A percentile compares a stretch with the other conserved stretches of the same genome.
These are phyloP conservation scores for Gomphus bonarii DNA, from an alignment of 1,284 basidiomycete species.

Conservation along the genomic window DNA sequence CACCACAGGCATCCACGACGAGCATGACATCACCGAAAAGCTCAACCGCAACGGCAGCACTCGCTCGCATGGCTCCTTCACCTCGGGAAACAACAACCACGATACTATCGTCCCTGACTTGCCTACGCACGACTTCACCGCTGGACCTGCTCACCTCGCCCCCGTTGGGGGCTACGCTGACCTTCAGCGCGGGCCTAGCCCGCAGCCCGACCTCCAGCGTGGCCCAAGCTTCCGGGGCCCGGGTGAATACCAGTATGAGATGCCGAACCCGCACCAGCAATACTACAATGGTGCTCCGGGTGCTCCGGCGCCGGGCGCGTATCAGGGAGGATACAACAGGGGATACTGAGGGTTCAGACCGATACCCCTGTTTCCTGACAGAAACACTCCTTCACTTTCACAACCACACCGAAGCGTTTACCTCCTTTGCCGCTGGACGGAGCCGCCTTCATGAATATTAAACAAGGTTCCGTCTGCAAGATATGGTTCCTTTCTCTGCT, in stretches of 20 bases:
- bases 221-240: background rate
- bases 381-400: background rate
- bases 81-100: slow-evolving; percentile 41
- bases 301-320: background rate
- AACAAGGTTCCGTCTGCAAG: background rate
- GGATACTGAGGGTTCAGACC: background rate
- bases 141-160: slow-evolving; percentile 44
- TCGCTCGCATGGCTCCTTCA: slow-evolving; percentile 52
- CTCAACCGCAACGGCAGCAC: slow-evolving; percentile 45
- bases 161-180: slow-evolving; percentile 73
- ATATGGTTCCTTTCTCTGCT: background rate
- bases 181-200: slow-evolving; percentile 45
- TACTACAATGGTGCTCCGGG: background rate
- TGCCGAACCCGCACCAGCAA: background rate
- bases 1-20: slow-evolving; percentile 29
- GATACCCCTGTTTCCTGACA: background rate
- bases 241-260: slow-evolving; percentile 1
- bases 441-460: background rate
- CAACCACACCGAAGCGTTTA: background rate
- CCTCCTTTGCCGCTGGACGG: slow-evolving; percentile 3
- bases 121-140: slow-evolving; percentile 76
- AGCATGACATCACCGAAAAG: slow-evolving; percentile 28
- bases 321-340: background rate
- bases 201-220: slow-evolving; percentile 7
- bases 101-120: slow-evolving; percentile 29